Percentiles rank a stretch among this genome's conserved stretches.
Evolutionary conservation across 495 filamentous ascomycete genomes (phyloP).

Genomic region (Tuber magnatum): DNA sequence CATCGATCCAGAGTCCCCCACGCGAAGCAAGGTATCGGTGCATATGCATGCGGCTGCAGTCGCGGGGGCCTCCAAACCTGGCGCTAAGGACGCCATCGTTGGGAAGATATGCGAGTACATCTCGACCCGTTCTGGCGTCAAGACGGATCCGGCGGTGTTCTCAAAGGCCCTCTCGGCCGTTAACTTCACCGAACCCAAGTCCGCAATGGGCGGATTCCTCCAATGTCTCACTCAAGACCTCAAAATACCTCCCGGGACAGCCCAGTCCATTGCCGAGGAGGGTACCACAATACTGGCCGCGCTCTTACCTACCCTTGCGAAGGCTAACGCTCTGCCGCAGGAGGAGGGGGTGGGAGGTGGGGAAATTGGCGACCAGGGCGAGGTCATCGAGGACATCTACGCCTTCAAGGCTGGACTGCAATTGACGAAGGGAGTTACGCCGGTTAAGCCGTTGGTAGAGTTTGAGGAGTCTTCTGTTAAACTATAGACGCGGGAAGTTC

Average conservation of each 20-base stretch:
- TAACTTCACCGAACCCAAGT: conserved; percentile 46
- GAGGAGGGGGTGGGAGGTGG: too few species aligned
- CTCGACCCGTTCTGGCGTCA: conserved; percentile 47
- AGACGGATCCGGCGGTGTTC: conserved; percentile 46
- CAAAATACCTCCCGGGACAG: conserved; percentile 26
- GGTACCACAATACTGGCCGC: conserved; percentile 16
- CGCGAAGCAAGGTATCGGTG: conserved; percentile 71
- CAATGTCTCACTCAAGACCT: conserved; percentile 49
- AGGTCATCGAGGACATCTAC: conserved; percentile 33
- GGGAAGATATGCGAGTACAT: conserved; percentile 45
- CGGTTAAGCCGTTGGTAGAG: conserved; percentile 38
- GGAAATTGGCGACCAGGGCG: conserved; percentile 23
- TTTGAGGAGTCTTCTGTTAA: conserved; percentile 39
- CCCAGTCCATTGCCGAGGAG: conserved; percentile 22
- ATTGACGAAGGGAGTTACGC: conserved; percentile 33
- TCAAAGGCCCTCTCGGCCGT: conserved; percentile 46
- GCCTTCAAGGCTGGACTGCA: conserved; percentile 36
- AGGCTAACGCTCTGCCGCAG: neutral
- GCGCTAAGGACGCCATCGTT: conserved; percentile 47
- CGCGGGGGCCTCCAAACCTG: conserved; percentile 50
- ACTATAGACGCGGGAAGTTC: conserved; percentile 16
- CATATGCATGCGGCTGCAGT: conserved; percentile 60
- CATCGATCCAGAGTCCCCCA: conserved; percentile 65
- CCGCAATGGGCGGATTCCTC: conserved; percentile 42
- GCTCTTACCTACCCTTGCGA: conserved; percentile 18